A percentile compares a stretch with the other conserved stretches of the same genome.
These are phyloP conservation scores for Delonix regia DNA, from an alignment of 306 rosid genomes.

Conservation along the genomic window DNA sequence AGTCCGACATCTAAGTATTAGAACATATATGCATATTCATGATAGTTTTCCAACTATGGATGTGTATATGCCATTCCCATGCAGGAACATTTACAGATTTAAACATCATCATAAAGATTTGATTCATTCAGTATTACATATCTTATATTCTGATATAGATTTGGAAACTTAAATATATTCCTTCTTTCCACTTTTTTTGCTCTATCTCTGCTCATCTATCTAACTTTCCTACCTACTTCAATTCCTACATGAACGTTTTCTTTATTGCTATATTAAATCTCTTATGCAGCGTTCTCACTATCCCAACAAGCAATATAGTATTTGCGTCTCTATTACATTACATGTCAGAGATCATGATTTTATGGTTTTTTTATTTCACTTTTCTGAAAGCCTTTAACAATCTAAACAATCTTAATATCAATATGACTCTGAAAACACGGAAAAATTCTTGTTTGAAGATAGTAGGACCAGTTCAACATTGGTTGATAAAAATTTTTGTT, in stretches of 20 bases:
- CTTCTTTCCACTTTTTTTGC: slow-evolving; percentile 11
- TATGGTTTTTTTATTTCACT: background rate
- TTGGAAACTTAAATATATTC: background rate
- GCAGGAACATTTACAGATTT: background rate
- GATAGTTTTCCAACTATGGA: background rate
- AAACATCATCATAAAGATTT: background rate
- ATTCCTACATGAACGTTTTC: background rate
- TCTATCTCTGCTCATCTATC: background rate
- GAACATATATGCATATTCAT: slow-evolving; percentile 10
- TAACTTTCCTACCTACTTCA: slow-evolving; percentile 22
- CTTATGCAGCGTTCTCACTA: background rate
- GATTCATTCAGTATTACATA: background rate
- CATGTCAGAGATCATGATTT: background rate
- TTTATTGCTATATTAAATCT: background rate
- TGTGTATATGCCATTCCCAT: background rate
- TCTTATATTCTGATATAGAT: background rate
- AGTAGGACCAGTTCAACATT: background rate
- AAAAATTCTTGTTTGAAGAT: background rate
- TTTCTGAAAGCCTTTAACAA: background rate
- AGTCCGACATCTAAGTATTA: slow-evolving; percentile 11
- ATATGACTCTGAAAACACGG: background rate
- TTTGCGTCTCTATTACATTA: background rate
- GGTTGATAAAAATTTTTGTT: background rate
- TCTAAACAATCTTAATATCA: background rate
- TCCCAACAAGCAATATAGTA: background rate